These are phyloP conservation scores for Parafenestella ontariensis DNA, from an alignment of 2,329 filamentous ascomycete species.

Conservation along the genomic window DNA sequence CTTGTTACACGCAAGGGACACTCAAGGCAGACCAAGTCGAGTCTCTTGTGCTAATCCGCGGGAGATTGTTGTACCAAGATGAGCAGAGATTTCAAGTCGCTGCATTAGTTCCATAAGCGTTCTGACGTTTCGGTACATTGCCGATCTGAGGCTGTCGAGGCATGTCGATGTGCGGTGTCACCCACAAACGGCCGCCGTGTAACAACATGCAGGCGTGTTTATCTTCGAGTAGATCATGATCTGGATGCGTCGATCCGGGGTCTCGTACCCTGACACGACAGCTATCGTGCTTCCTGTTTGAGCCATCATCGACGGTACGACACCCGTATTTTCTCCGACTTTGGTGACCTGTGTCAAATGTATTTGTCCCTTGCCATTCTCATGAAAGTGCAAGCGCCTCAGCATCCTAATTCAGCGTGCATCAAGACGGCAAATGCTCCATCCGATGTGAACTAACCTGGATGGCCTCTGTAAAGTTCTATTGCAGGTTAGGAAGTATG, in stretches of 20 bases:
- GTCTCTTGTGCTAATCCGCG: slow-evolving; percentile 10
- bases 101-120: slow-evolving; percentile 24
- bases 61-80: slow-evolving; percentile 10
- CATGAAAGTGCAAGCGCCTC: not conserved
- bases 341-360: not conserved
- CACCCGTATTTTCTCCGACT: not conserved
- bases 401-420: not conserved
- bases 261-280: slow-evolving; percentile 13
- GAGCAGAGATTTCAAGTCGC: slow-evolving; percentile 14
- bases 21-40: slow-evolving; percentile 4
- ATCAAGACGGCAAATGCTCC: not conserved
- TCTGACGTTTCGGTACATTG: slow-evolving; percentile 27
- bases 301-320: slow-evolving; percentile 2
- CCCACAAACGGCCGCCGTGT: slow-evolving; percentile 18
- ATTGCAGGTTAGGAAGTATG: not conserved
- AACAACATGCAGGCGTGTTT: slow-evolving; percentile 3
- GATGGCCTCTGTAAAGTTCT: not conserved
- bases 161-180: slow-evolving; percentile 17
- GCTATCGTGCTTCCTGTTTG: slow-evolving; percentile 7
- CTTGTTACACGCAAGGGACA: slow-evolving; percentile 28
- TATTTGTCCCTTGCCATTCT: not conserved
- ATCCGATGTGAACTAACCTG: not conserved
- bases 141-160: slow-evolving; percentile 16
- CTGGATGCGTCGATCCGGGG: slow-evolving; percentile 5
- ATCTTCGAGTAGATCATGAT: slow-evolving; percentile 7